Evolutionary conservation across 768 basidiomycete genomes (phyloP).

Genomic region (Termitomyces titanicus): DNA sequence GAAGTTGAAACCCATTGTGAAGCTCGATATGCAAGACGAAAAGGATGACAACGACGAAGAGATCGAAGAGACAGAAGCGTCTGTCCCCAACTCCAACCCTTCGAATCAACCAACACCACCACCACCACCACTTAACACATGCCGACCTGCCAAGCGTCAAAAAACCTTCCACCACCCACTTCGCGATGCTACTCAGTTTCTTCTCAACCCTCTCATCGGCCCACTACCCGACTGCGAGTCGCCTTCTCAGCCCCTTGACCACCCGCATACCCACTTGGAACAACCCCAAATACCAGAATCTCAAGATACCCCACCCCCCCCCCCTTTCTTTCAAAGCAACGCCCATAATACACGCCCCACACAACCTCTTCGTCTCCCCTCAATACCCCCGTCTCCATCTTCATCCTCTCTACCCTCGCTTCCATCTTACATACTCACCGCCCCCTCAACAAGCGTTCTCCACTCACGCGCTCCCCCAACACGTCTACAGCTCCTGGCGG

Average conservation of each 20-base stretch:
- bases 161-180: constrained; percentile 23
- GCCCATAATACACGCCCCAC: not conserved
- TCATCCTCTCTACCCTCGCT: constrained; percentile 3
- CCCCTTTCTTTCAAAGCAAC: constrained; percentile 3
- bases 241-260: constrained; percentile 3
- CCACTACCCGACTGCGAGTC: constrained; percentile 17
- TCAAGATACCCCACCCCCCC: not conserved
- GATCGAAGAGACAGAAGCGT: not conserved
- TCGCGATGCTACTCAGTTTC: constrained; percentile 47
- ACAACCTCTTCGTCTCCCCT: not conserved
- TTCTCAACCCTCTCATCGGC: constrained; percentile 54
- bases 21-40: constrained; percentile 34
- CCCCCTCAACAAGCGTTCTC: constrained; percentile 22
- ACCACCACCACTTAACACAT: not conserved
- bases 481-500: constrained; percentile 62
- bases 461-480: constrained; percentile 40
- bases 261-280: not conserved
- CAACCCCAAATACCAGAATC: not conserved
- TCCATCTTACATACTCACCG: constrained; percentile 50
- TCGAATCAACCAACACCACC: not conserved
- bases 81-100: not conserved
- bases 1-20: constrained; percentile 32
- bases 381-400: not conserved
- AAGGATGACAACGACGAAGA: constrained; percentile 17
- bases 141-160: constrained; percentile 12